These are phyloP conservation scores for Hyparrhenia diplandra DNA, from an alignment of 176 grass and related monocot genomes.

Conservation along the genomic window DNA sequence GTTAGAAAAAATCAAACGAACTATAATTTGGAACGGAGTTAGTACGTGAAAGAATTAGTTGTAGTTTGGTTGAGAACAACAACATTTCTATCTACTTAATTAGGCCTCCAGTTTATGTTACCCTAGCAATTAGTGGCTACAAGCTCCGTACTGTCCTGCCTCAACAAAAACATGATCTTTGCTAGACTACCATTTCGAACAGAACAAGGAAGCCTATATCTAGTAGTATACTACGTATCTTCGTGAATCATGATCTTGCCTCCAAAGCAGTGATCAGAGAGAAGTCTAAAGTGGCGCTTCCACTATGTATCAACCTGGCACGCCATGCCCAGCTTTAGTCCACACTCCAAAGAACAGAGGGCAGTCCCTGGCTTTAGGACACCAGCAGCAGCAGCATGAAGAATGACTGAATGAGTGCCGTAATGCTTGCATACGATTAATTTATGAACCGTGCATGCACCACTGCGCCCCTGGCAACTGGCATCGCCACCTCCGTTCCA, in stretches of 20 bases:
- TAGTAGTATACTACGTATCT: no score
- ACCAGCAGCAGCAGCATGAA: background rate
- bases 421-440: background rate
- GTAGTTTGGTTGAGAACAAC: no score
- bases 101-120: background rate
- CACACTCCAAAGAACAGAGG: background rate
- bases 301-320: background rate
- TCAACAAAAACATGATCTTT: background rate
- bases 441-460: background rate
- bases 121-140: background rate
- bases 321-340: constrained; percentile 1
- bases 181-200: background rate
- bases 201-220: constrained; percentile 2
- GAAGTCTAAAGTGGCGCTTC: constrained; percentile 16
- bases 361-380: background rate
- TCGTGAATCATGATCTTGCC: background rate
- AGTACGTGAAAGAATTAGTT: no score
- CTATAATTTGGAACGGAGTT: no score
- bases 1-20: no score
- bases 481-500: background rate
- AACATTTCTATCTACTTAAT: no score
- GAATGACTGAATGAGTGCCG: background rate
- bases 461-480: background rate
- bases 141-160: background rate
- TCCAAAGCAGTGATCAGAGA: constrained; percentile 8